Evolutionary conservation across 164 flowering plant genomes (phyloP).

Genomic region (Vitis riparia): DNA sequence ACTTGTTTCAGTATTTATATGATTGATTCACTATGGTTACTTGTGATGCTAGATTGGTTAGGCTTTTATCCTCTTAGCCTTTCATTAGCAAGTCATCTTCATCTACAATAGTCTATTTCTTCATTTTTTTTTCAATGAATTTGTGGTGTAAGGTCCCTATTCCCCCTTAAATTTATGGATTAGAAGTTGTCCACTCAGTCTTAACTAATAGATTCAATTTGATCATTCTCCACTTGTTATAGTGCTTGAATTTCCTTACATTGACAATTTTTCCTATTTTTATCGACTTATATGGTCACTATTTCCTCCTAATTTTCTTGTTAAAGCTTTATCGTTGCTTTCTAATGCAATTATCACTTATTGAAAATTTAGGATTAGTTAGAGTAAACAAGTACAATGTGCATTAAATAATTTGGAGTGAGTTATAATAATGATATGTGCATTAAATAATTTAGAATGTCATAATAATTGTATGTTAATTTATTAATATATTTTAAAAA

Average conservation of each 20-base stretch:
- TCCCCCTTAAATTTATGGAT: neutral
- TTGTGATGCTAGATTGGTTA: slow-evolving; percentile 54
- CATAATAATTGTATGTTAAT: too few species aligned
- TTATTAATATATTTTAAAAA: too few species aligned
- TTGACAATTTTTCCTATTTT: slow-evolving; percentile 15
- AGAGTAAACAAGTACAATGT: slow-evolving; percentile 63
- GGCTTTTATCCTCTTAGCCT: slow-evolving; percentile 74
- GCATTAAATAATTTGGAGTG: slow-evolving; percentile 53
- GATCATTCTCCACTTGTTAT: slow-evolving; percentile 53
- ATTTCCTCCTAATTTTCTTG: slow-evolving; percentile 89
- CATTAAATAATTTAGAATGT: too few species aligned
- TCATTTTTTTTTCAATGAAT: slow-evolving; percentile 68
- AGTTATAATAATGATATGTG: slow-evolving; percentile 35
- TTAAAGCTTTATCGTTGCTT: slow-evolving; percentile 58
- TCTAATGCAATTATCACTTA: slow-evolving; percentile 62
- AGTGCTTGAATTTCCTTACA: slow-evolving; percentile 74
- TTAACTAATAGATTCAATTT: neutral
- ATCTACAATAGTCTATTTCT: slow-evolving; percentile 80
- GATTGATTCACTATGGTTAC: neutral
- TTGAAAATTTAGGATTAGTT: slow-evolving; percentile 76
- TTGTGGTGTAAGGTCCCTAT: slow-evolving; percentile 60
- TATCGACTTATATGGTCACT: slow-evolving; percentile 61
- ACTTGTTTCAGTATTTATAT: too few species aligned
- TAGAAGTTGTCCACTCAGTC: neutral
- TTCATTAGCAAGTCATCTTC: slow-evolving; percentile 89